These are phyloP conservation scores for Candida sanyaensis DNA, from an alignment of 1,139 yeast species.

Conservation along the genomic window DNA sequence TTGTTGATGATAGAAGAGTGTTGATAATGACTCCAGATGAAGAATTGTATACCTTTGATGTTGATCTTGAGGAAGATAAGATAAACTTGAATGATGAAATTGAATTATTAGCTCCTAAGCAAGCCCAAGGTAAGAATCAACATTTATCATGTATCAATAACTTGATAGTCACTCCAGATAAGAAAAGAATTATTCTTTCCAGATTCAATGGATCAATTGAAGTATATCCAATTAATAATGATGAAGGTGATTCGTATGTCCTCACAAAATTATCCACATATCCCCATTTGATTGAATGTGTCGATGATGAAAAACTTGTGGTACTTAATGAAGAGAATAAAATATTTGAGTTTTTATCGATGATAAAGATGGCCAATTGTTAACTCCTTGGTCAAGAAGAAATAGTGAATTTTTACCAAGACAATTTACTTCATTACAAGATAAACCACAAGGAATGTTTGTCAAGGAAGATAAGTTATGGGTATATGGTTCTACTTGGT, in stretches of 20 bases:
- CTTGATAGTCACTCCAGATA: slow-evolving; percentile 48
- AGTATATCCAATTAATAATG: slow-evolving; percentile 30
- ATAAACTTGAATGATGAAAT: slow-evolving; percentile 42
- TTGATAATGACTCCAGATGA: slow-evolving; percentile 66
- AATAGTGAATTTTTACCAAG: slow-evolving; percentile 77
- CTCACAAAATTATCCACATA: slow-evolving; percentile 57
- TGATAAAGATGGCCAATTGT: slow-evolving; percentile 29
- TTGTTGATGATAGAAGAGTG: slow-evolving; percentile 45
- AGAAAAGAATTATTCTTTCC: slow-evolving; percentile 51
- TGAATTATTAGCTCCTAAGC: slow-evolving; percentile 32
- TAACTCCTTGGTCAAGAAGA: slow-evolving; percentile 79
- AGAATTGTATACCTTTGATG: slow-evolving; percentile 54
- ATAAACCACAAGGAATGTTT: slow-evolving; percentile 77
- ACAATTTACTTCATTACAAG: slow-evolving; percentile 58
- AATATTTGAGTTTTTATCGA: slow-evolving; percentile 62
- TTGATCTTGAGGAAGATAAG: slow-evolving; percentile 28
- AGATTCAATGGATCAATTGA: slow-evolving; percentile 71
- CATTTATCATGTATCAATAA: slow-evolving; percentile 51
- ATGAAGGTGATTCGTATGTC: slow-evolving; percentile 17
- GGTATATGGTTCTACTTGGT: slow-evolving; percentile 90
- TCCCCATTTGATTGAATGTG: slow-evolving; percentile 65
- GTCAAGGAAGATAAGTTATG: slow-evolving; percentile 51
- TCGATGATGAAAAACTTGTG: slow-evolving; percentile 52
- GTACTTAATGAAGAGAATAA: slow-evolving; percentile 76
- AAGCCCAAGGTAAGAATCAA: slow-evolving; percentile 21